A percentile compares a stretch with the other conserved stretches of the same genome.
phyloP scores from a whole-genome alignment of 2,329 filamentous ascomycete genomes.

The Dactylonectria macrodidyma region DNA sequence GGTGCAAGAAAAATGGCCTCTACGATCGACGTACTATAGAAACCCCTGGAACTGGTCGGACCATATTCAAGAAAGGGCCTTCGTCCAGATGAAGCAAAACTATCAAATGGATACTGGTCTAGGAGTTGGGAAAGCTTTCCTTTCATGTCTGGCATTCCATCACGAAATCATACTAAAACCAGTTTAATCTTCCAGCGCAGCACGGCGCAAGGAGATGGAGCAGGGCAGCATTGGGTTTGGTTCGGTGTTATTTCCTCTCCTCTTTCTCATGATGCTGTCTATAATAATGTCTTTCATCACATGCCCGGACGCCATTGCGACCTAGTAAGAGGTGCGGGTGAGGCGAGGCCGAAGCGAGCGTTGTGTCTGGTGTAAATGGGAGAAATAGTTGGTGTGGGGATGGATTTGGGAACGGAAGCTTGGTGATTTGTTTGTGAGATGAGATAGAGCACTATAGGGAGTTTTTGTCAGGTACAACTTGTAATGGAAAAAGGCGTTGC shows the following conservation, averaged over 20 bases:
- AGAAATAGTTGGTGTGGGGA: constrained; percentile 45
- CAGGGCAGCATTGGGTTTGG: constrained; percentile 57
- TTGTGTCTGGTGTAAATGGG: constrained; percentile 36
- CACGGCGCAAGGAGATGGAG: constrained; percentile 57
- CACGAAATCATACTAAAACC: constrained; percentile 53
- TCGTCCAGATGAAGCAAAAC: constrained; percentile 35
- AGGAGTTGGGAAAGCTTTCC: constrained; percentile 41
- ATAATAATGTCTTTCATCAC: constrained; percentile 48
- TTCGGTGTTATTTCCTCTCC: constrained; percentile 51
- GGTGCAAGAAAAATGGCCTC: constrained; percentile 39
- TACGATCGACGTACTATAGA: constrained; percentile 44
- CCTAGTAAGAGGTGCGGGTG: constrained; percentile 21
- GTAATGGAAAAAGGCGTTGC: constrained; percentile 53
- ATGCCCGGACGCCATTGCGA: constrained; percentile 36
- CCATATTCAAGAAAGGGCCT: constrained; percentile 40
- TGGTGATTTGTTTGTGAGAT: constrained; percentile 49
- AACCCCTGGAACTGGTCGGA: constrained; percentile 38
- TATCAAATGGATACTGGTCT: constrained; percentile 41
- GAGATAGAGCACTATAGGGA: constrained; percentile 51
- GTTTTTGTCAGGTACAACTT: constrained; percentile 52
- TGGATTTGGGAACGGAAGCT: constrained; percentile 37
- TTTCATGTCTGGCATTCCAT: constrained; percentile 53
- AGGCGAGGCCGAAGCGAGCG: constrained; percentile 28
- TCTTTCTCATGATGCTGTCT: constrained; percentile 49
- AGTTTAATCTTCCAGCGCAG: constrained; percentile 57